Evolutionary conservation across 345 rosid genomes (phyloP).

Genomic region (Bruguiera parviflora): DNA sequence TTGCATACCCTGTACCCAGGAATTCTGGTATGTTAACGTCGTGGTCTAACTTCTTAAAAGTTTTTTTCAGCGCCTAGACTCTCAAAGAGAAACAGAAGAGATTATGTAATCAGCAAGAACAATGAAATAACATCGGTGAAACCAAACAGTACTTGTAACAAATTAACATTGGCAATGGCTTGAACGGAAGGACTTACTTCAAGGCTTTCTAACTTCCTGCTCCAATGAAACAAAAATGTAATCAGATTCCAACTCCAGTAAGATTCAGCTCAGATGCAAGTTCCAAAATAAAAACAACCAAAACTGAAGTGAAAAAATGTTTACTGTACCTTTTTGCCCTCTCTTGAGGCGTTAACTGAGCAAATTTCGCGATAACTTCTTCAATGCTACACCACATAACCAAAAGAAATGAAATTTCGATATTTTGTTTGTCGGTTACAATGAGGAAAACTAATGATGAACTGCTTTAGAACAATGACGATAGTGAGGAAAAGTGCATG

Average conservation of each 20-base stretch:
- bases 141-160: not conserved
- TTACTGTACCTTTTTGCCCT: constrained; percentile 29
- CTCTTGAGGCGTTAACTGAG: constrained; percentile 35
- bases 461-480: too few species aligned
- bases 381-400: constrained; percentile 19
- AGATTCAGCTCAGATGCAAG: not conserved
- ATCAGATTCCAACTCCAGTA: not conserved
- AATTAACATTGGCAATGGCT: not conserved
- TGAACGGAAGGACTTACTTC: constrained; percentile 25
- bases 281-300: not conserved
- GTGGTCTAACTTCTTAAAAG: constrained; percentile 37
- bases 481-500: too few species aligned
- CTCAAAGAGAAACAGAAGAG: constrained; percentile 16
- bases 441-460: too few species aligned
- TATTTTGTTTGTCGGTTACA: not conserved
- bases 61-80: constrained; percentile 34
- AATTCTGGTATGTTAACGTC: constrained; percentile 35
- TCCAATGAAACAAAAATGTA: constrained; percentile 10
- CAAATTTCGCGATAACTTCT: constrained; percentile 30
- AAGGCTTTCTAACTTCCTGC: constrained; percentile 37
- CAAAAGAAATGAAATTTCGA: not conserved
- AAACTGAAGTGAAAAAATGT: not conserved
- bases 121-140: not conserved
- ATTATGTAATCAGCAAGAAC: not conserved
- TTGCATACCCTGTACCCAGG: constrained; percentile 27